Evolutionary conservation across 345 rosid genomes (phyloP).

Genomic region (Brassica carinata): DNA sequence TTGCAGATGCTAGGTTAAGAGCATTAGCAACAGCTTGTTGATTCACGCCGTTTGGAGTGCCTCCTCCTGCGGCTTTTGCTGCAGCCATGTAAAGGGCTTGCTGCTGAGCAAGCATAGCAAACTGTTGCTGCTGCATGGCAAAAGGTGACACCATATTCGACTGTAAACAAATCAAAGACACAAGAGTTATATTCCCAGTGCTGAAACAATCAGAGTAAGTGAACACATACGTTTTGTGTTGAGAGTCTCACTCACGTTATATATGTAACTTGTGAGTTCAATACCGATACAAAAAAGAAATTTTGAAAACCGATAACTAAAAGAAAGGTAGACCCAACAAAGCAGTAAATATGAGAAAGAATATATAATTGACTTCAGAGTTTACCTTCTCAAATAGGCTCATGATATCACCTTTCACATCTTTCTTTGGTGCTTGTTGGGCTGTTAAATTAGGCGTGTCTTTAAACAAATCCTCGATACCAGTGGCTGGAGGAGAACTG

Average conservation of each 20-base stretch:
- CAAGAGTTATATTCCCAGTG: constrained; percentile 7
- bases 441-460: constrained; percentile 51
- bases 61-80: constrained; percentile 65
- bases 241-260: neutral
- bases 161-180: constrained; percentile 49
- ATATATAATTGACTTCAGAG: neutral
- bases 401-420: constrained; percentile 88
- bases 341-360: neutral
- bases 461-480: constrained; percentile 80
- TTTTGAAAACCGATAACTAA: neutral
- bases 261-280: constrained; percentile 1
- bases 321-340: constrained; percentile 1
- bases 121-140: constrained; percentile 91
- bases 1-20: constrained; percentile 51
- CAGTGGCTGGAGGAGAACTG: constrained; percentile 51
- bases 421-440: constrained; percentile 70
- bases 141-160: constrained; percentile 91
- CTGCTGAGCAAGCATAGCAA: constrained; percentile 89
- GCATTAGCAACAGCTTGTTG: constrained; percentile 63
- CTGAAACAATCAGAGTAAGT: neutral
- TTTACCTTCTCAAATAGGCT: constrained; percentile 97
- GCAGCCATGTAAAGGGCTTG: constrained; percentile 91
- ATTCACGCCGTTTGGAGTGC: constrained; percentile 46
- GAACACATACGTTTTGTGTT: neutral
- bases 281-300: neutral